Conservation (phyloP, 257 asterid genomes). For the Dorcoceras hygrometricum region DNA sequence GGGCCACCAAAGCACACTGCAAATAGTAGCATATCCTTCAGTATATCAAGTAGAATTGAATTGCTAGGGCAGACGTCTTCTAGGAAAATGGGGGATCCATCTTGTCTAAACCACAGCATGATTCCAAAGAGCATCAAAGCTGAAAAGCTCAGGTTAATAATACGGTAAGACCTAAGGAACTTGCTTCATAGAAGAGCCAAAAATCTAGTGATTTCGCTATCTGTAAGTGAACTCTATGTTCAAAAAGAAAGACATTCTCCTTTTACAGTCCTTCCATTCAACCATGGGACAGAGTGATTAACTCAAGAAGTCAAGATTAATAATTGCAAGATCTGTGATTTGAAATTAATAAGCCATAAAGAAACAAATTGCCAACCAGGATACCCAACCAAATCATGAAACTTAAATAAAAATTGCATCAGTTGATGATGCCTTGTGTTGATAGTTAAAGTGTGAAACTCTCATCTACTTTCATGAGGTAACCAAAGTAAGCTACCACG, state of each 20-base stretch:
- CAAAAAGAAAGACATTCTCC: not conserved
- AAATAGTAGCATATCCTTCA: constrained; percentile 30
- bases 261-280: not conserved
- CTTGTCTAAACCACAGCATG: constrained; percentile 1
- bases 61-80: constrained; percentile 9
- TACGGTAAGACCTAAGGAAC: not conserved
- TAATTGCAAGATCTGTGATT: not conserved
- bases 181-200: constrained; percentile 12
- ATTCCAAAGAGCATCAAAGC: constrained; percentile 4
- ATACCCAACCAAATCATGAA: constrained; percentile 10
- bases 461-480: constrained; percentile 5
- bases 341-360: constrained; percentile 12
- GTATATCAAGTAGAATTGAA: constrained; percentile 21
- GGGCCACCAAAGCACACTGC: constrained; percentile 96
- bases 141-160: constrained; percentile 16
- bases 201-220: not conserved
- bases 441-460: not conserved
- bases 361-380: constrained; percentile 8
- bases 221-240: not conserved
- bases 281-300: not conserved
- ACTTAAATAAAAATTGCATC: constrained; percentile 1
- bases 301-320: no score
- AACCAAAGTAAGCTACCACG: constrained; percentile 5
- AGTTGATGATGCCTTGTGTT: constrained; percentile 7
- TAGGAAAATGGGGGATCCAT: not conserved